Evolutionary conservation across 306 rosid species (phyloP), one percentile per base, ranked within the genome.

Genomic region (Aeschynomene evenia): DNA sequence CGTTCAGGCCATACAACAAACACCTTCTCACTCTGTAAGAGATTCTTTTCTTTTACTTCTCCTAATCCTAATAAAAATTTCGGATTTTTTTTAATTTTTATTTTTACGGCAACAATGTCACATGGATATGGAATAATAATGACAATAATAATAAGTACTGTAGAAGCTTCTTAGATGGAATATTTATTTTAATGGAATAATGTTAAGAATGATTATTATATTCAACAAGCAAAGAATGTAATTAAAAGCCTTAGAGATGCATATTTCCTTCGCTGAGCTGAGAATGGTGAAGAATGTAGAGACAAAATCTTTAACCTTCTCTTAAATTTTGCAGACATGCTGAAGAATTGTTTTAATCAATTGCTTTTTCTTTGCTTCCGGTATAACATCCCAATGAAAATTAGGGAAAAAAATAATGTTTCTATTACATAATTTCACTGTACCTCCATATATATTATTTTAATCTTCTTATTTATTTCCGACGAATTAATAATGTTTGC

Each of bases 11-110:
- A 15, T 64, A 4, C 81, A 60, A 4, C 81, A 60, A 6, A 1
- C 77, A 33, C 52, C 69, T 73, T 70, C 51, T 59, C 65, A 28
- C 53, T 39, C 45, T 37, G 96, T 93, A 73, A 83, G 91, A 11
- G 8, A 34, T 42, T 59, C 5, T 31, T n/a, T 23, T 52, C 10
- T 52, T 37, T 49, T 26, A 9, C 1, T 60, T 2, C 12, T 11
- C 0, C 1, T 4, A 14, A 0, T 51, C 24, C 31, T 61, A 13
- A 28, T 28, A 3, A 28, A 29, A 55, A 18, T 60, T 45, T 54
- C n/a, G 10, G 4, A 3, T 62, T 34, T 50, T 36, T 21, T 69
- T 29, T 49, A 18, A n/a, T n/a, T 12, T 26, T 18, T 12, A 31
- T 66, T 33, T 19, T 22, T 10, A 0, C 13, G 54, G 24, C n/a